A percentile compares a stretch with the other conserved stretches of the same genome.
phyloP scores from a whole-genome alignment of 768 basidiomycete genomes.

The Termitomyces sp. region DNA sequence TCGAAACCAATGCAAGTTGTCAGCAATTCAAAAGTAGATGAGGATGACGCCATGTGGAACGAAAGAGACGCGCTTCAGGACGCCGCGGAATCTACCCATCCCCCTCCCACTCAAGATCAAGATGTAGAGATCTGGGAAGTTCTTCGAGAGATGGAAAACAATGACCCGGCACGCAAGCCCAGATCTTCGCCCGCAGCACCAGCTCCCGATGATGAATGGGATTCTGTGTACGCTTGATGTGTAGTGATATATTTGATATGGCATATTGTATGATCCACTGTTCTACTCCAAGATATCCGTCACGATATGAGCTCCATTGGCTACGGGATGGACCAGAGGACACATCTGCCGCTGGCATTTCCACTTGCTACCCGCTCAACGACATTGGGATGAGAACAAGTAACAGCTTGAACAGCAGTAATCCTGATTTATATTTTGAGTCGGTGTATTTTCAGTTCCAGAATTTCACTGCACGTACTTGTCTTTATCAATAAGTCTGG shows the following conservation, averaged over 20 bases:
- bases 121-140: constrained; percentile 77
- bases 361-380: constrained; percentile 73
- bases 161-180: neutral
- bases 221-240: constrained; percentile 54
- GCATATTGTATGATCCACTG: neutral
- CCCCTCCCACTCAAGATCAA: constrained; percentile 16
- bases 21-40: neutral
- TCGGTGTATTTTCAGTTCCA: neutral
- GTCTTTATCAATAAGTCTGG: constrained; percentile 50
- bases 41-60: constrained; percentile 20
- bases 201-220: constrained; percentile 44
- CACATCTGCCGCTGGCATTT: constrained; percentile 74
- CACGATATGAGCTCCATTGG: no score
- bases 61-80: constrained; percentile 16
- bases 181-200: constrained; percentile 1
- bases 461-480: constrained; percentile 30
- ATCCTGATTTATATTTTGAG: constrained; percentile 37
- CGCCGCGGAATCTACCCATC: neutral
- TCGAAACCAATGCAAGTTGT: neutral
- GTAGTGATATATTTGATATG: constrained; percentile 1
- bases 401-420: constrained; percentile 85
- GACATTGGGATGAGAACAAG: constrained; percentile 74
- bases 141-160: constrained; percentile 46
- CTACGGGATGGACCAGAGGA: constrained; percentile 66
- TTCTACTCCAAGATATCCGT: neutral